Evolutionary conservation across 441 rosid species (phyloP).

Genomic region (Bocquillonia castaneifolia): DNA sequence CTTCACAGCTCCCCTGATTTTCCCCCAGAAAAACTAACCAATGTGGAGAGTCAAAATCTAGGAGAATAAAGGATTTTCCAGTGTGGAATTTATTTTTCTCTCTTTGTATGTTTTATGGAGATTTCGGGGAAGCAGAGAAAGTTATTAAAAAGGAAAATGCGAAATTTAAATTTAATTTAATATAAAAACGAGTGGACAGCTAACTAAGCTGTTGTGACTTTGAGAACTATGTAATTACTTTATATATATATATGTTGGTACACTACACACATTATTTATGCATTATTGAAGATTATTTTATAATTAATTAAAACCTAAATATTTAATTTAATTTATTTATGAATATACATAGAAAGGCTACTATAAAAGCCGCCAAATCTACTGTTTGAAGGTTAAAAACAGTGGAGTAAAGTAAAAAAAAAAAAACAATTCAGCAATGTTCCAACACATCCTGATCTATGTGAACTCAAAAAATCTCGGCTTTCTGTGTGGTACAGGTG

Average conservation of each 20-base stretch:
- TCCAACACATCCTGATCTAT: constrained; percentile 1
- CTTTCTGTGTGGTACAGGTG: constrained; percentile 19
- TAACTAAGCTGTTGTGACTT: constrained; percentile 44
- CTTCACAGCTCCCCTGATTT: not conserved
- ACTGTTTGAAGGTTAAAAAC: constrained; percentile 18
- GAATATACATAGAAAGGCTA: too few relatives aligned
- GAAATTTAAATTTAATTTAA: constrained; percentile 11
- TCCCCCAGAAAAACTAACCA: constrained; percentile 25
- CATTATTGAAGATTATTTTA: constrained; percentile 15
- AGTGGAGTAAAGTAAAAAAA: not conserved
- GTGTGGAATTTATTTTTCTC: constrained; percentile 23
- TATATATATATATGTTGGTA: not conserved
- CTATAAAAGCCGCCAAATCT: constrained; percentile 39
- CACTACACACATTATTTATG: not conserved
- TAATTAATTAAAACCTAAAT: not conserved
- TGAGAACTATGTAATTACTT: constrained; percentile 20
- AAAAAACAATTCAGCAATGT: not conserved
- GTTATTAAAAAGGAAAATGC: constrained; percentile 1
- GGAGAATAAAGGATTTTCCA: constrained; percentile 21
- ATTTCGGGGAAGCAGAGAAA: constrained; percentile 36
- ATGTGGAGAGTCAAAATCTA: constrained; percentile 28
- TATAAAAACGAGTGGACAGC: constrained; percentile 69
- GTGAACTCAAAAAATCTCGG: too few relatives aligned
- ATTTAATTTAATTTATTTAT: not conserved
- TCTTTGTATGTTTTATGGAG: constrained; percentile 39